Evolutionary conservation across 129 eudicot genomes (phyloP).

Genomic region (Flaveria trinervia): DNA sequence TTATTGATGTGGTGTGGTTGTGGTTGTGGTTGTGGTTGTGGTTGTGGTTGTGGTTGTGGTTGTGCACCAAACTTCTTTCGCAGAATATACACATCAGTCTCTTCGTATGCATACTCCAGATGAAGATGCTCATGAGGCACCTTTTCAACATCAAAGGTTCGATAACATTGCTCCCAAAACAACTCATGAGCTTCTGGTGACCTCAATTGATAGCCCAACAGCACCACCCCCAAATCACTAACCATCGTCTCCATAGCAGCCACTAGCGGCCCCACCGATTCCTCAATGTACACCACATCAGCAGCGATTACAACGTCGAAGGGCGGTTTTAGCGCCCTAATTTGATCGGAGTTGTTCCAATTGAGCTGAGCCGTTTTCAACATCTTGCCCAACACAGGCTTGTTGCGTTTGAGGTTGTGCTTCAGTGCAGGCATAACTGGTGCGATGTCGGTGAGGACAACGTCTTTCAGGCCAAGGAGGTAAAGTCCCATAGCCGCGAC

Average conservation of each 20-base stretch:
- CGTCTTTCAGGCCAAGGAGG: conserved; percentile 68
- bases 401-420: conserved; percentile 74
- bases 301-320: conserved; percentile 79
- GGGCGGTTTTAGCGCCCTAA: conserved; percentile 51
- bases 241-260: conserved; percentile 66
- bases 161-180: conserved; percentile 79
- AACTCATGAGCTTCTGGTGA: conserved; percentile 76
- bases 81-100: conserved; percentile 69
- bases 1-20: conserved; percentile 10
- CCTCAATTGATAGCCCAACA: conserved; percentile 86
- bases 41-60: no score
- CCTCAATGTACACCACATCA: conserved; percentile 95
- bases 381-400: conserved; percentile 56
- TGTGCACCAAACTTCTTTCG: conserved; percentile 55
- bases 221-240: conserved; percentile 62
- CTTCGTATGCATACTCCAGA: conserved; percentile 79
- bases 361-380: conserved; percentile 60
- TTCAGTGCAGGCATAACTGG: no score
- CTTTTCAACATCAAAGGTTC: conserved; percentile 58
- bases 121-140: conserved; percentile 83
- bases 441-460: conserved; percentile 78
- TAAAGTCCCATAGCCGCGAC: conserved; percentile 85
- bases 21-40: no score
- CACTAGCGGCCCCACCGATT: conserved; percentile 64
- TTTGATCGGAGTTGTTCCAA: conserved; percentile 71